phyloP scores from a whole-genome alignment of 2,329 filamentous ascomycete species.

The Aspergillus sp. region DNA sequence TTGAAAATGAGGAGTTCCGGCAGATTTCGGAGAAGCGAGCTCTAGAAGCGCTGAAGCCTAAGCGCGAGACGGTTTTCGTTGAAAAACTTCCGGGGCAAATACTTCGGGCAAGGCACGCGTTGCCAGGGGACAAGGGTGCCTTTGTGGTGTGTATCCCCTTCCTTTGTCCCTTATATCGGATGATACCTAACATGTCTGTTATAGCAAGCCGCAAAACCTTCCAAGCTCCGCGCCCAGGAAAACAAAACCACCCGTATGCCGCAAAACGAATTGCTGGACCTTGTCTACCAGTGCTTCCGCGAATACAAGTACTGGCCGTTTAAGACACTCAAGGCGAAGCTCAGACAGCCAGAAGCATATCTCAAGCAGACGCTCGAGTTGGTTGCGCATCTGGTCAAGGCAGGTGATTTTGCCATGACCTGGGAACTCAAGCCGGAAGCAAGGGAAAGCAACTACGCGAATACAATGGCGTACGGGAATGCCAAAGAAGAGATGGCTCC shows the following conservation, averaged over 20 bases:
- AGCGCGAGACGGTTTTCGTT: constrained; percentile 45
- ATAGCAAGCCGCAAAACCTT: constrained; percentile 43
- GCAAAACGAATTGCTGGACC: constrained; percentile 76
- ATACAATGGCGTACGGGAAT: constrained; percentile 31
- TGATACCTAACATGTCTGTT: background rate
- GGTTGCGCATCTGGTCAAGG: constrained; percentile 72
- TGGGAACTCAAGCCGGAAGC: constrained; percentile 73
- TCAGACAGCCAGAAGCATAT: constrained; percentile 87
- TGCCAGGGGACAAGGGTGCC: constrained; percentile 33
- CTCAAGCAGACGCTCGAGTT: constrained; percentile 76
- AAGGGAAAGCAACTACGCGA: constrained; percentile 42
- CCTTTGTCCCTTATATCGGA: background rate
- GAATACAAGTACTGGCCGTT: constrained; percentile 91
- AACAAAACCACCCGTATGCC: constrained; percentile 87
- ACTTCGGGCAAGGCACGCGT: constrained; percentile 50
- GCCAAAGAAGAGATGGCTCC: constrained; percentile 45
- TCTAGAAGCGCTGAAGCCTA: constrained; percentile 52
- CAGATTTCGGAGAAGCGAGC: constrained; percentile 51
- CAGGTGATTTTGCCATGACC: constrained; percentile 72
- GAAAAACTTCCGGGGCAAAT: constrained; percentile 38
- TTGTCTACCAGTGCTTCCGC: constrained; percentile 73
- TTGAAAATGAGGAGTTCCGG: constrained; percentile 61
- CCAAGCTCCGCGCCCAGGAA: constrained; percentile 49
- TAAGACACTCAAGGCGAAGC: constrained; percentile 65
- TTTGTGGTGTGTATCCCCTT: constrained; percentile 32